phyloP scores from a whole-genome alignment of 176 grass and related monocot genomes.

The Elymus sibiricus region DNA sequence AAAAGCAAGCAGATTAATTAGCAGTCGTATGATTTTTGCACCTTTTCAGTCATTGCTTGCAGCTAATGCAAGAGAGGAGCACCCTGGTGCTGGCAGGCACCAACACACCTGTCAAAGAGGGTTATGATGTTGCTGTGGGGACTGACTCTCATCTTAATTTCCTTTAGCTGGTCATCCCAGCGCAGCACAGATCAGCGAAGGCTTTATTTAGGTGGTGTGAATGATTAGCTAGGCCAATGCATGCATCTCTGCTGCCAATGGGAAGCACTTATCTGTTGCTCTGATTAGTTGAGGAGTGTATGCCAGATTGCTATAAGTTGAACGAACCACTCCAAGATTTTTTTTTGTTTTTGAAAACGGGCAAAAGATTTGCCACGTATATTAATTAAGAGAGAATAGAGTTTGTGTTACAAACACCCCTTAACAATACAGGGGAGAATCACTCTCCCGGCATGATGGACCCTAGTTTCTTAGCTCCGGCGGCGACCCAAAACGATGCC shows the following conservation, averaged over 20 bases:
- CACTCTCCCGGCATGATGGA: too few relatives aligned
- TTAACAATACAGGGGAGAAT: too few relatives aligned
- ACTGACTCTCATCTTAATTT: neutral
- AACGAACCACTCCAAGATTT: neutral
- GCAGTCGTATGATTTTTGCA: neutral
- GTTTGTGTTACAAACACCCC: too few relatives aligned
- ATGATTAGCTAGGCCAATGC: neutral
- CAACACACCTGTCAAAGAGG: conserved; percentile 16
- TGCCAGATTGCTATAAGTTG: neutral
- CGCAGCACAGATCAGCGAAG: conserved; percentile 17
- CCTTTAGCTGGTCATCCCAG: conserved; percentile 5
- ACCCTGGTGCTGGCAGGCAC: neutral
- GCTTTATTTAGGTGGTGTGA: conserved; percentile 19
- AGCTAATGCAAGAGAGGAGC: neutral
- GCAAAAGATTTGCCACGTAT: too few relatives aligned
- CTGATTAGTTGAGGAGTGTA: neutral
- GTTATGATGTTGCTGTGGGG: conserved; percentile 15
- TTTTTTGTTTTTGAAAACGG: too few relatives aligned
- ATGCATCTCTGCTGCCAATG: neutral
- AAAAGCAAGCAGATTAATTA: neutral
- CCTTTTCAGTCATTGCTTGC: neutral
- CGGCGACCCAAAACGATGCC: too few relatives aligned
- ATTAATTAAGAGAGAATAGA: too few relatives aligned
- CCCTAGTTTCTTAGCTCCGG: too few relatives aligned
- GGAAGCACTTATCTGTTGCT: neutral